phyloP scores from a whole-genome alignment of 208 protist genomes.

The Leishmania aethiopica region DNA sequence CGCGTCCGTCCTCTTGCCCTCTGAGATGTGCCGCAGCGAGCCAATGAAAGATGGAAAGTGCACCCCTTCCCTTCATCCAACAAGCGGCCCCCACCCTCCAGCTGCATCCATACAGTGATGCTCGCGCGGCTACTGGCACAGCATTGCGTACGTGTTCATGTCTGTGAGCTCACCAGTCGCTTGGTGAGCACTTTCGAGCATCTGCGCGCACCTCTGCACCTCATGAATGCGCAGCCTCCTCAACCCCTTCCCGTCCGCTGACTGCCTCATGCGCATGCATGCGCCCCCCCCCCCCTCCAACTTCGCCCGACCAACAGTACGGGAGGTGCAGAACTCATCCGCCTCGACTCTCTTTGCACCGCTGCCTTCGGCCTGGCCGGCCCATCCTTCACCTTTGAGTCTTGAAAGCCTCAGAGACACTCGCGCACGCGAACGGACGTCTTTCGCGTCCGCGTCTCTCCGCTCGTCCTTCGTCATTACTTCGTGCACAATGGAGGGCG shows the following conservation, averaged over 20 bases:
- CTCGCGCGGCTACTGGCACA: not conserved
- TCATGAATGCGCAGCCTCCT: not conserved
- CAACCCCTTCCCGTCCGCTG: not conserved
- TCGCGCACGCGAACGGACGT: not conserved
- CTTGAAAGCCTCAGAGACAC: not conserved
- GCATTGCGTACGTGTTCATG: not conserved
- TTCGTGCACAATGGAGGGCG: slow-evolving; percentile 5
- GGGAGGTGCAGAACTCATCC: not conserved
- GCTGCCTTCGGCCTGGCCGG: no score
- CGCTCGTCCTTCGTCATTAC: not conserved
- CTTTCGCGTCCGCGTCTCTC: not conserved
- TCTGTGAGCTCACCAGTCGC: not conserved
- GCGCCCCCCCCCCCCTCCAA: not conserved
- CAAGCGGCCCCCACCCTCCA: not conserved
- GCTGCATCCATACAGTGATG: not conserved
- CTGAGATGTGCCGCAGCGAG: not conserved
- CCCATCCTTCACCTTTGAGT: not conserved
- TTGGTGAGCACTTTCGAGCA: not conserved
- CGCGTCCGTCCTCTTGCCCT: not conserved
- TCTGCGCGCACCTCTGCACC: not conserved
- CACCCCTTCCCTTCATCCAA: not conserved
- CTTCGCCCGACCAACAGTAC: not conserved
- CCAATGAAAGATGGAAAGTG: not conserved
- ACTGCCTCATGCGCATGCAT: not conserved
- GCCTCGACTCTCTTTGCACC: not conserved